phyloP scores from a whole-genome alignment of 2,329 filamentous ascomycete species.

The Colletotrichum sp. region DNA sequence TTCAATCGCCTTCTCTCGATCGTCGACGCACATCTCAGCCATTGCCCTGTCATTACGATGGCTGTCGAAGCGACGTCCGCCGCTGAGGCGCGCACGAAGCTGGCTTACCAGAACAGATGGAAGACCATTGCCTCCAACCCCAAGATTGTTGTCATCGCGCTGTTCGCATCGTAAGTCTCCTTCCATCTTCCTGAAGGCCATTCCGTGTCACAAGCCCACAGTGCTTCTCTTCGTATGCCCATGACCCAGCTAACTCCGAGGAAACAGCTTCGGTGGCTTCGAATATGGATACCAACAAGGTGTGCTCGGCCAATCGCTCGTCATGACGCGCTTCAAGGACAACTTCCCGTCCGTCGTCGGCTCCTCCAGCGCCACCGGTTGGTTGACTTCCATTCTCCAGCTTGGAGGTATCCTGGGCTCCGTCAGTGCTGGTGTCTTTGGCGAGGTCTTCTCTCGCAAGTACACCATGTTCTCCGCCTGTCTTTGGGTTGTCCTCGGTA shows the following conservation, averaged over 20 bases:
- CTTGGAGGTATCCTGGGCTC: slow-evolving; percentile 55
- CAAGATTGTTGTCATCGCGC: slow-evolving; percentile 41
- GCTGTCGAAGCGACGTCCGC: slow-evolving; percentile 3
- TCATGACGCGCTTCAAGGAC: slow-evolving; percentile 54
- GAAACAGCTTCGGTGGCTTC: slow-evolving; percentile 50
- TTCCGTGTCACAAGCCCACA: slow-evolving; percentile 23
- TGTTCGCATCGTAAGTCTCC: slow-evolving; percentile 41
- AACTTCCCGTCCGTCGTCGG: slow-evolving; percentile 53
- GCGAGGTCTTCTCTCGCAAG: slow-evolving; percentile 54
- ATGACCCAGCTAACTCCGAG: not conserved
- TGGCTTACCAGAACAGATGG: slow-evolving; percentile 26
- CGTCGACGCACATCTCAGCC: not conserved
- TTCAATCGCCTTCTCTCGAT: not conserved
- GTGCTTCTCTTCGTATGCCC: accelerated
- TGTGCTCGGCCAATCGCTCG: slow-evolving; percentile 56
- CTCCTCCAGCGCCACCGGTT: slow-evolving; percentile 52
- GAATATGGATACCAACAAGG: slow-evolving; percentile 60
- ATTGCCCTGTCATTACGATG: not conserved
- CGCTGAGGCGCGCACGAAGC: slow-evolving; percentile 12
- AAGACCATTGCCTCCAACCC: slow-evolving; percentile 36
- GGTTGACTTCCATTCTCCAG: slow-evolving; percentile 56
- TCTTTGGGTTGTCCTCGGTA: slow-evolving; percentile 49
- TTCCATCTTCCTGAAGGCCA: slow-evolving; percentile 25
- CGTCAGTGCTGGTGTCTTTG: slow-evolving; percentile 49
- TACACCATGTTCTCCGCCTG: slow-evolving; percentile 57